These are phyloP conservation scores for Ulvella scutata DNA, from an alignment of 139 green algal genomes.

Conservation along the genomic window DNA sequence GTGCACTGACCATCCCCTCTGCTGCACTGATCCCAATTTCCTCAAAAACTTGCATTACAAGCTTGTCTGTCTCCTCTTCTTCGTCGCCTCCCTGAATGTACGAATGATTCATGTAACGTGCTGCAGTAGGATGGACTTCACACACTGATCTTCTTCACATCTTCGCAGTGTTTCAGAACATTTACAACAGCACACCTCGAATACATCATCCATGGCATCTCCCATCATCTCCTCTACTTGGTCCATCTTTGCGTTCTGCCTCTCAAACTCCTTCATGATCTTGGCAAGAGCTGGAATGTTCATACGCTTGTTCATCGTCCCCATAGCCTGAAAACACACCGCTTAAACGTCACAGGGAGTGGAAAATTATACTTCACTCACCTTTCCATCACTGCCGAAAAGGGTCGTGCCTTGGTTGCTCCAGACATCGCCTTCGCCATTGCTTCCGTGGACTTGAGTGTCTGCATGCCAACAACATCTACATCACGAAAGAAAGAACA, in stretches of 20 bases:
- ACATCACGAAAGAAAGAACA: no score
- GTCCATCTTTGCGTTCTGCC: slow-evolving; percentile 96
- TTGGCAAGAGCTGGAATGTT: slow-evolving; percentile 80
- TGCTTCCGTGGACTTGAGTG: slow-evolving; percentile 91
- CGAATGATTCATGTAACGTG: background rate
- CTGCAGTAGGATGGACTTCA: background rate
- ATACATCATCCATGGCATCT: slow-evolving; percentile 85
- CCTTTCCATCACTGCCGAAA: background rate
- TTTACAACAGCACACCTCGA: slow-evolving; percentile 40
- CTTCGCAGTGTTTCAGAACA: background rate
- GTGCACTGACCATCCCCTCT: background rate
- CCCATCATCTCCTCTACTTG: slow-evolving; percentile 95
- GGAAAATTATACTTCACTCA: background rate
- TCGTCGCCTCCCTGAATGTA: slow-evolving; percentile 45
- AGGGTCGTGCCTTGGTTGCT: slow-evolving; percentile 64
- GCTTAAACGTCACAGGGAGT: background rate
- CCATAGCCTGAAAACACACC: slow-evolving; percentile 59
- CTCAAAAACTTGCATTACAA: slow-evolving; percentile 82
- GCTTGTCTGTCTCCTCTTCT: slow-evolving; percentile 88
- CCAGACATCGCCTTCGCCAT: slow-evolving; percentile 95
- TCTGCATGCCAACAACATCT: slow-evolving; percentile 36
- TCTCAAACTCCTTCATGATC: slow-evolving; percentile 96
- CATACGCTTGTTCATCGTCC: slow-evolving; percentile 87
- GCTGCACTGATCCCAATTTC: slow-evolving; percentile 66
- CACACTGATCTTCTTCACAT: background rate